A percentile compares a stretch with the other conserved stretches of the same genome.
These are phyloP conservation scores for Fusarium annulatum DNA, from an alignment of 2,329 filamentous ascomycete species.

Conservation along the genomic window DNA sequence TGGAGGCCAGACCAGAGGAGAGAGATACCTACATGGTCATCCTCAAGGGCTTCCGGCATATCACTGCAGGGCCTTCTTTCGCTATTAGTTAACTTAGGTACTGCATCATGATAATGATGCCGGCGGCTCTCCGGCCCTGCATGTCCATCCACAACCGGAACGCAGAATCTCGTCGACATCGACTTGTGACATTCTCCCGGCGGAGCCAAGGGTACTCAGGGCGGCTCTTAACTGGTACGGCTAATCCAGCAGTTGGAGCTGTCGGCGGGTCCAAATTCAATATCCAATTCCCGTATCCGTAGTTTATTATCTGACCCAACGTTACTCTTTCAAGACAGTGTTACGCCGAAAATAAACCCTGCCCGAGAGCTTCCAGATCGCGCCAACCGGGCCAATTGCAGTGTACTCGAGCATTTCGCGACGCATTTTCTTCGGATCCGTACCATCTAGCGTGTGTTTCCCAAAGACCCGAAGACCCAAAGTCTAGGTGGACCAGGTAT, in stretches of 20 bases:
- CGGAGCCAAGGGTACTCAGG: constrained; percentile 31
- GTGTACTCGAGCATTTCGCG: constrained; percentile 13
- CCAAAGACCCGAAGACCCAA: background rate
- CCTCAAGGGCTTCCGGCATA: constrained; percentile 19
- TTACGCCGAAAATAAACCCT: constrained; percentile 17
- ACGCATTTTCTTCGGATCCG: constrained; percentile 26
- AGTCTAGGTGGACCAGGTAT: constrained; percentile 11
- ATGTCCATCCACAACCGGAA: constrained; percentile 28
- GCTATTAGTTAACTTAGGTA: background rate
- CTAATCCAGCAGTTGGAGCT: constrained; percentile 37
- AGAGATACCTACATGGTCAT: constrained; percentile 12
- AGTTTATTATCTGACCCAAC: constrained; percentile 18
- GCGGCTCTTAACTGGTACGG: constrained; percentile 45
- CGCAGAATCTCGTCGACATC: constrained; percentile 2
- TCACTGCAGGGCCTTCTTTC: constrained; percentile 15
- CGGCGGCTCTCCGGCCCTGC: constrained; percentile 36
- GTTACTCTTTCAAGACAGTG: constrained; percentile 16
- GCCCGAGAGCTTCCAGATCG: constrained; percentile 23
- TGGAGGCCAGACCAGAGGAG: background rate
- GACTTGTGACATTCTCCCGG: constrained; percentile 37
- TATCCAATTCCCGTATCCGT: constrained; percentile 31
- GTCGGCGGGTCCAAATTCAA: constrained; percentile 38
- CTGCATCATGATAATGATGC: constrained; percentile 1
- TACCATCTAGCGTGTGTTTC: constrained; percentile 12
- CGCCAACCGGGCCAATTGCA: constrained; percentile 42